Base-by-base conservation (phyloP, 163 green algal species). In the Chlorella variabilis region DNA sequence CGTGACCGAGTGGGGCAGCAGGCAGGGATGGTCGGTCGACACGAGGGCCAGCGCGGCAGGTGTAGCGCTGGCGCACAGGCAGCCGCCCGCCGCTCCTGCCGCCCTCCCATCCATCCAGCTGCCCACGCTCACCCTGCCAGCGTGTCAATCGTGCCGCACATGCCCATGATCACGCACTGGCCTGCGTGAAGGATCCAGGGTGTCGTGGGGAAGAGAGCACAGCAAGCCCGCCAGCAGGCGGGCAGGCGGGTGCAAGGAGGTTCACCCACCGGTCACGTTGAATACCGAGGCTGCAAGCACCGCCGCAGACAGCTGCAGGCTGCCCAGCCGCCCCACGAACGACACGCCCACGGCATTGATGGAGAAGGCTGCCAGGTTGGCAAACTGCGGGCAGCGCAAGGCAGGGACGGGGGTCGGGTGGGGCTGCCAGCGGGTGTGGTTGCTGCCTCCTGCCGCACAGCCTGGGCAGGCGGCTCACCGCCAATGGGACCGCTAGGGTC, bases 271-370 rank as follows among this genome's bases (percentile, higher is more conserved):
- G 1, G 81, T 82, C 25, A 85, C 81, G 39, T 85, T 85, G 73
- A 75, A 85, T 1, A 85, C 18, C 8, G 61, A 78, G 29, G 39
- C 67, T 25, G 73, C 67, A 13, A 75, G 71, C 38, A 85, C 81
- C 0, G 70, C 81, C 8, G 79, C 73, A 18, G 67, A 80, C 39
- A 85, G 81, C 63, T 82, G 45, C 54, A 85, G 77, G 13, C 42
- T 39, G 38, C 81, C 73, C 54, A 85, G 65, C 5, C 81, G 81
- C 9, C 81, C 81, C 2, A 81, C 41, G 29, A 85, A 85, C 45
- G 29, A 62, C 29, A 78, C 49, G 8, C 71, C 71, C 33, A 78
- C 54, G 8, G 71, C 71, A 21, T 29, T 49, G 1, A 45, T 23
- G 2, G 23, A 18, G 23, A 54, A 78, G 49, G 20, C n/a, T 4